Evolutionary conservation across 331 rosid species (phyloP).

Genomic region (Dryas integrifolia): DNA sequence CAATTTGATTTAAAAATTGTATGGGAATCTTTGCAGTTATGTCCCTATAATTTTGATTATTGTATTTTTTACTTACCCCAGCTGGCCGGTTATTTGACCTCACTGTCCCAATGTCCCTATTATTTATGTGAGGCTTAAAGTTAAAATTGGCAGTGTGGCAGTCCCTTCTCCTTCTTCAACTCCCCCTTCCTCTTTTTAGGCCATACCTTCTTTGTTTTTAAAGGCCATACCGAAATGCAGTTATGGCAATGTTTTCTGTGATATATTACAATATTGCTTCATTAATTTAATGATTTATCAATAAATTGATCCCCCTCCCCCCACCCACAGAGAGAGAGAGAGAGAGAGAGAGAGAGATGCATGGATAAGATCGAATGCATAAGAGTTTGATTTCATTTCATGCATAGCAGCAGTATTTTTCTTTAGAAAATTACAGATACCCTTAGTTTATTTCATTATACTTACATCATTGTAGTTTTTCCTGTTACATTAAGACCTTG

Average conservation of each 20-base stretch:
- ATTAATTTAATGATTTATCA: neutral
- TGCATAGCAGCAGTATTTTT: no score
- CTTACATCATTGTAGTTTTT: no score
- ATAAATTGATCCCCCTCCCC: no score
- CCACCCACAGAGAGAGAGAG: no score
- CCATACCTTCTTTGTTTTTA: neutral
- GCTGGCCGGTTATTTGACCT: neutral
- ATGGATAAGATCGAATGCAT: no score
- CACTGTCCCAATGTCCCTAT: neutral
- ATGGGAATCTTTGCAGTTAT: neutral
- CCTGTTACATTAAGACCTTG: no score
- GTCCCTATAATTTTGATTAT: constrained; percentile 7
- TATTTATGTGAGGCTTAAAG: neutral
- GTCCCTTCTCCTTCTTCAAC: neutral
- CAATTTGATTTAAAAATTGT: neutral
- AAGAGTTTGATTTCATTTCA: no score
- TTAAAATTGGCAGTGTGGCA: neutral
- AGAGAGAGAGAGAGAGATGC: no score
- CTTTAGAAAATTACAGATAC: no score
- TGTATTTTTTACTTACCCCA: neutral
- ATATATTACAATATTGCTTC: neutral
- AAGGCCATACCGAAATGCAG: neutral
- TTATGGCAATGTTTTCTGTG: neutral
- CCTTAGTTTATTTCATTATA: no score
- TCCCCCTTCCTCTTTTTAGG: neutral